A percentile compares a stretch with the other conserved stretches of the same genome.
phyloP scores from a whole-genome alignment of 1,284 basidiomycete species.

The Papiliotrema laurentii region DNA sequence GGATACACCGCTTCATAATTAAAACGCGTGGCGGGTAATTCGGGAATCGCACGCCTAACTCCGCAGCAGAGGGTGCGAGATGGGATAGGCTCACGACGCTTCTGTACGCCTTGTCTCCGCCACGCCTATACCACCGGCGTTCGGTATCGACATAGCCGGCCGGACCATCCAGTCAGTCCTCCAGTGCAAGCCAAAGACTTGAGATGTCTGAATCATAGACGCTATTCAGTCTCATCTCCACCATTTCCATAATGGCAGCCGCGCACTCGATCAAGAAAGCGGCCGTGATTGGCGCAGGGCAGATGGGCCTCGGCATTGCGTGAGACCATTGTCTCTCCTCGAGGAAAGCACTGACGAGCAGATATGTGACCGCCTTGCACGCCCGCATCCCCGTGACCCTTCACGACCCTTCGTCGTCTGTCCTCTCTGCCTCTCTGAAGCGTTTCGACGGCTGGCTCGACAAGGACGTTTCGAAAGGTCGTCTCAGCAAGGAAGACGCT shows the following conservation, averaged over 20 bases:
- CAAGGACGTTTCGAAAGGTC: constrained; percentile 84
- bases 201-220: no score
- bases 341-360: constrained; percentile 6
- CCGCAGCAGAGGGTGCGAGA: no score
- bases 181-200: no score
- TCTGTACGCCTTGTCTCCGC: no score
- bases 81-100: no score
- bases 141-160: no score
- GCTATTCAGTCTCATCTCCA: background rate
- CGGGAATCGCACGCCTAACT: no score
- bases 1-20: no score
- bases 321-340: constrained; percentile 12
- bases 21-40: no score
- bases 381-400: constrained; percentile 36
- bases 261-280: constrained; percentile 21
- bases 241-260: background rate
- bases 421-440: constrained; percentile 27
- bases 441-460: constrained; percentile 65
- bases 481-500: constrained; percentile 64
- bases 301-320: constrained; percentile 47
- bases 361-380: constrained; percentile 42
- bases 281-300: constrained; percentile 44
- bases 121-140: no score
- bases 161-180: no score
- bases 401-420: constrained; percentile 37